Base-by-base conservation (phyloP, 352 stramenopile species). In the Pythium scleroteichum region DNA sequence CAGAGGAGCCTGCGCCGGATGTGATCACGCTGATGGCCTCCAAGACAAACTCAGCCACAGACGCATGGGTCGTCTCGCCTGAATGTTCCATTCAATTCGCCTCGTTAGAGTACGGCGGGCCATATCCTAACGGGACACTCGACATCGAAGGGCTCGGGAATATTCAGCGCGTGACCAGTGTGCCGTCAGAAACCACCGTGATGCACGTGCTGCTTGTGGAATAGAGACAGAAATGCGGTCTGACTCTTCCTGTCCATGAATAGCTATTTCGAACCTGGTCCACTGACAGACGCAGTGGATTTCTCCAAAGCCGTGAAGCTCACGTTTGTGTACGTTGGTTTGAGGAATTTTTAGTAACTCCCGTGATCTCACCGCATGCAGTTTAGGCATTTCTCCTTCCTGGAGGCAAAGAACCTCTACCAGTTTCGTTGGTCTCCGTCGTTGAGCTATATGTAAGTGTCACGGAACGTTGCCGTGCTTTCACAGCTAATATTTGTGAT, bases 11-110 rank as follows among this genome's bases (percentile, higher is more conserved):
- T 7, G 26, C 41, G 42, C 53, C 53, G 12, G 19, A 35, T 16
- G 53, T 60, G 14, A 10, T 29, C 41, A 60, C 53, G 26, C 22
- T 60, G 24, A 52, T 52, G 40, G 53, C 53, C 9, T 60, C 53
- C 10, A 60, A 53, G 32, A 46, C 8, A 1, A 53, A 44, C 20
- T 40, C 53, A 12, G 24, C n/a, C 26, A 46, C 17, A 16, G 53
- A 52, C 14, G 53, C 20, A 8, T 60, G 53, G 53, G n/a, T 60
- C 22, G 53, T 60, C 26, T 29, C 9, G 9, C 53, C 53, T 13
- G 20, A 60, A 26, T 60, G 53, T 19, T n/a, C 13, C 9, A 10
- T 53, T 29, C 10, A 41, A 32, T 19, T 20, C 32, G 20, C 29
- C 29, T 20, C 9, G 1, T 2, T 24, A 8, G 7, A 39, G 4